Conservation (phyloP, 768 basidiomycete genomes). For the Austroboletus eburneus region DNA sequence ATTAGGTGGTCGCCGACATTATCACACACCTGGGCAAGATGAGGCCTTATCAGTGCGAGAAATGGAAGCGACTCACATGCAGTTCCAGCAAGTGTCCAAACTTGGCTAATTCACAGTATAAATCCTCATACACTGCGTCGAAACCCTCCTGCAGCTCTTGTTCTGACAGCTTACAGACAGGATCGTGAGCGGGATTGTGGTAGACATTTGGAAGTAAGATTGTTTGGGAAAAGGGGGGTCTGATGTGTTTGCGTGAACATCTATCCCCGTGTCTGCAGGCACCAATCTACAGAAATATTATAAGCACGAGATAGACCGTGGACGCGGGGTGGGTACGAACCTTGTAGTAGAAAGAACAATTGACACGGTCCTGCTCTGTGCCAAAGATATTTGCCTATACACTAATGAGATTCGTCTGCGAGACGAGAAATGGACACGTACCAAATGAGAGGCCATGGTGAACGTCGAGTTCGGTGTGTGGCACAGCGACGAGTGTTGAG, state of each 20-base stretch:
- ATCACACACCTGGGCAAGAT: slow-evolving; percentile 72
- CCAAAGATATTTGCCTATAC: slow-evolving; percentile 90
- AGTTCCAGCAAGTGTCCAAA: slow-evolving; percentile 95
- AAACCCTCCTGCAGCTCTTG: slow-evolving; percentile 89
- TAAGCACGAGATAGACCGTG: neutral
- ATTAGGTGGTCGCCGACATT: slow-evolving; percentile 99
- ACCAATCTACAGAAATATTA: slow-evolving; percentile 64
- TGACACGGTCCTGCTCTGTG: slow-evolving; percentile 92
- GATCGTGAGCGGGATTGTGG: slow-evolving; percentile 95
- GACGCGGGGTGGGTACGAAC: slow-evolving; percentile 36
- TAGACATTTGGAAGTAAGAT: slow-evolving; percentile 96
- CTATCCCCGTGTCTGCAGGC: slow-evolving; percentile 98
- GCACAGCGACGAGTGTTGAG: neutral
- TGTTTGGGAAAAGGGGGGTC: slow-evolving; percentile 96
- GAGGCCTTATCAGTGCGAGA: neutral
- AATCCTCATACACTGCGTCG: slow-evolving; percentile 91
- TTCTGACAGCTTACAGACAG: slow-evolving; percentile 81
- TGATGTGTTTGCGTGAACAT: slow-evolving; percentile 97
- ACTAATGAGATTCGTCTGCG: slow-evolving; percentile 2
- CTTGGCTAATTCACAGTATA: slow-evolving; percentile 92
- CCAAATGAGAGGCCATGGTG: slow-evolving; percentile 75
- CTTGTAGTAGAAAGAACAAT: slow-evolving; percentile 99
- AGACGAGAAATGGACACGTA: slow-evolving; percentile 25
- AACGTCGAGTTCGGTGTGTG: neutral
- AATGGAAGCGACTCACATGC: slow-evolving; percentile 55